Evolutionary conservation across 306 rosid species (phyloP).

Genomic region (Cicer yamashitae): DNA sequence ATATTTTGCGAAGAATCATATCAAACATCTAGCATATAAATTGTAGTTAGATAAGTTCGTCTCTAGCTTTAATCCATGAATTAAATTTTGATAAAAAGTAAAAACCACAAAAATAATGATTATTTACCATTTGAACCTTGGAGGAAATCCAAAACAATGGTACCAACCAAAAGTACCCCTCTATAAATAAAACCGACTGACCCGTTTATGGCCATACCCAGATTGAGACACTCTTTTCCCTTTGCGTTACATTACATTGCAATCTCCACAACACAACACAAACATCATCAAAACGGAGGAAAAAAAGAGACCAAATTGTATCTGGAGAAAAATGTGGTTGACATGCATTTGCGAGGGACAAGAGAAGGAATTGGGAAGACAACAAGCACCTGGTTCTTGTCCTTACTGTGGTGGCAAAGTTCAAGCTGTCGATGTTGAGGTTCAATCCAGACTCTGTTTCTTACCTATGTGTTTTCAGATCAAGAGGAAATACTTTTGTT

Average conservation of each 20-base stretch:
- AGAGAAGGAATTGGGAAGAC: conserved; percentile 74
- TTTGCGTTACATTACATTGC: background rate
- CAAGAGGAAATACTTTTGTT: conserved; percentile 82
- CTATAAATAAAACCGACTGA: background rate
- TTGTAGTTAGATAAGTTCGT: too few relatives aligned
- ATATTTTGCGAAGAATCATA: too few relatives aligned
- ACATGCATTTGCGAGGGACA: conserved; percentile 68
- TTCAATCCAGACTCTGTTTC: conserved; percentile 65
- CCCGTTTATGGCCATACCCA: background rate
- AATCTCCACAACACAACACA: background rate
- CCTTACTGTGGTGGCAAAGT: conserved; percentile 91
- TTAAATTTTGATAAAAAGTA: too few relatives aligned
- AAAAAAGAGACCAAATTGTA: background rate
- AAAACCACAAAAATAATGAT: too few relatives aligned
- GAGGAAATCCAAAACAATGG: too few relatives aligned
- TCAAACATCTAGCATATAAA: too few relatives aligned
- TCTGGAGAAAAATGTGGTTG: conserved; percentile 68
- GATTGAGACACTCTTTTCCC: background rate
- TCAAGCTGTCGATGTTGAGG: conserved; percentile 75
- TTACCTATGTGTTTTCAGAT: conserved; percentile 78
- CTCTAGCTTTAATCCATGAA: too few relatives aligned
- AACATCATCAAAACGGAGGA: conserved; percentile 15
- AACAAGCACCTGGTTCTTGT: conserved; percentile 83
- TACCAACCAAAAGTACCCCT: too few relatives aligned
- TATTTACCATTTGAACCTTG: too few relatives aligned